These are phyloP conservation scores for Alternaria arbusti DNA, from an alignment of 2,329 filamentous ascomycete species.

Conservation along the genomic window DNA sequence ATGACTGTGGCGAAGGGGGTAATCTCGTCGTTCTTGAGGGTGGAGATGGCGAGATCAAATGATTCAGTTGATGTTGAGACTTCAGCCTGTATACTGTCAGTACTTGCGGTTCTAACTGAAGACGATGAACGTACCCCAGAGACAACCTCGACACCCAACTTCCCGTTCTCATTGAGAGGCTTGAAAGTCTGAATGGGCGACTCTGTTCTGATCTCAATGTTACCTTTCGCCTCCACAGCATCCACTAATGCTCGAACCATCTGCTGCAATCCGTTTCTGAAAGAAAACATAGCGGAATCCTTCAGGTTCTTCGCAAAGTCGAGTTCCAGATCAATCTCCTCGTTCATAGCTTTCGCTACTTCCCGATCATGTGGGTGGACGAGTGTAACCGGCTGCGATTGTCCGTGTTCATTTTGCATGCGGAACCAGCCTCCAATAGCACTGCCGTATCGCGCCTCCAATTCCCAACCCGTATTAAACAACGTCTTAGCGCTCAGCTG, in stretches of 20 bases:
- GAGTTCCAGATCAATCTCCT: conserved; percentile 44
- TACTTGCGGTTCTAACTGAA: background rate
- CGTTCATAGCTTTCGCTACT: conserved; percentile 35
- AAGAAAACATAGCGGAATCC: conserved; percentile 51
- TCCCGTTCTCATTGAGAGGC: conserved; percentile 11
- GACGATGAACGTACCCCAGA: conserved; percentile 26
- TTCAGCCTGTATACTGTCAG: conserved; percentile 23
- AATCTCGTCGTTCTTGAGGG: conserved; percentile 52
- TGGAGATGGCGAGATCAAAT: conserved; percentile 42
- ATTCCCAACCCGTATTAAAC: conserved; percentile 58
- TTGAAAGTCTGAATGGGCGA: conserved; percentile 34
- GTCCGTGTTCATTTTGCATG: conserved; percentile 21
- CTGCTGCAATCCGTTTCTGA: conserved; percentile 53
- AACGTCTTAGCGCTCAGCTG: conserved; percentile 76
- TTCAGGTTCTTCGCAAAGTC: conserved; percentile 41
- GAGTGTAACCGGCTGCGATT: conserved; percentile 4
- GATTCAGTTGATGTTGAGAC: conserved; percentile 19
- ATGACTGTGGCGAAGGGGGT: conserved; percentile 79
- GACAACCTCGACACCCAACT: conserved; percentile 29
- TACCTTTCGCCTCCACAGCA: conserved; percentile 45
- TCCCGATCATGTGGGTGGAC: conserved; percentile 33
- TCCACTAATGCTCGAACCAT: conserved; percentile 47
- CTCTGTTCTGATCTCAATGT: conserved; percentile 50
- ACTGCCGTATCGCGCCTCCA: conserved; percentile 54
- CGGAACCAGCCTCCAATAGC: conserved; percentile 28